Evolutionary conservation across 2,329 filamentous ascomycete genomes (phyloP).

Genomic region (Neurospora crassa): DNA sequence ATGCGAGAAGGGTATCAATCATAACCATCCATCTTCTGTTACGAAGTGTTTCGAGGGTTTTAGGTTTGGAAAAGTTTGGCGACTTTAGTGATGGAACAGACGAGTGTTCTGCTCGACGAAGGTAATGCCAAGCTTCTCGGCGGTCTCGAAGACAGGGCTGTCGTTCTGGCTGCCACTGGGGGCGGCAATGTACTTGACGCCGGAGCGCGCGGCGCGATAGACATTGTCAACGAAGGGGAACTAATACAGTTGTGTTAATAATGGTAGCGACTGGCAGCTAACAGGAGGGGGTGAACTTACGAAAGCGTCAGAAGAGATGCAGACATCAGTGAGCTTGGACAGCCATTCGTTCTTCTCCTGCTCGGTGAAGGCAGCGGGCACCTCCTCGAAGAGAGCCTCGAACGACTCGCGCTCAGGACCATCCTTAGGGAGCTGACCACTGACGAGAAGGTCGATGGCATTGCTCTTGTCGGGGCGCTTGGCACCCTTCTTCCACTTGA

Average conservation of each 20-base stretch:
- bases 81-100: conserved; percentile 80
- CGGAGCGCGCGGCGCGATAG: conserved; percentile 79
- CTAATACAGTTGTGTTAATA: conserved; percentile 29
- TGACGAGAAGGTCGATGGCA: conserved; percentile 90
- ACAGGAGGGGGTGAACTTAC: conserved; percentile 42
- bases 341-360: conserved; percentile 85
- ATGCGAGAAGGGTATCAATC: background rate
- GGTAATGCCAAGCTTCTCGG: conserved; percentile 82
- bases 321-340: conserved; percentile 69
- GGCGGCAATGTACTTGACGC: conserved; percentile 91
- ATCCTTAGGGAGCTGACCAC: conserved; percentile 73
- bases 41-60: conserved; percentile 1
- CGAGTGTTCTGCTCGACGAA: conserved; percentile 93
- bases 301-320: conserved; percentile 89
- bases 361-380: conserved; percentile 70
- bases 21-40: background rate
- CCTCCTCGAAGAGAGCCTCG: conserved; percentile 82
- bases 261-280: background rate
- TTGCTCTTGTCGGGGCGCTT: conserved; percentile 98
- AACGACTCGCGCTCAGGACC: conserved; percentile 80
- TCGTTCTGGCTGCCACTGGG: conserved; percentile 88
- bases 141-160: conserved; percentile 71
- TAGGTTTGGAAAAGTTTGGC: background rate
- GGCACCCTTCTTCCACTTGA: conserved; percentile 96
- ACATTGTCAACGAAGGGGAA: conserved; percentile 99